These are phyloP conservation scores for Marchantia paleacea DNA, from an alignment of 225 moss, liverwort and hornwort species.

Conservation along the genomic window DNA sequence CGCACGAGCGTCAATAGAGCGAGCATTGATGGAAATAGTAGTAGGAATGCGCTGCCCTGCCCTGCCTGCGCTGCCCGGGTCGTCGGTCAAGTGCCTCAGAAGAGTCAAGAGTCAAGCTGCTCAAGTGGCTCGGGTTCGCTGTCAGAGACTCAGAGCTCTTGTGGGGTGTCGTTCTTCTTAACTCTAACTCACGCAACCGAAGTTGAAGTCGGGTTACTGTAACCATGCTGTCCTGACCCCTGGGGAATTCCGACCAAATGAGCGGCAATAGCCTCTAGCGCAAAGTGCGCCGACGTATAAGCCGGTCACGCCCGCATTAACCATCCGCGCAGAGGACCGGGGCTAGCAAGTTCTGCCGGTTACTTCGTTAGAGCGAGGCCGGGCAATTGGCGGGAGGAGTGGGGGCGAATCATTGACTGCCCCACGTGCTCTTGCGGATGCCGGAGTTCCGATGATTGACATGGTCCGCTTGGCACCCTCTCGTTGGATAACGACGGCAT, in stretches of 20 bases:
- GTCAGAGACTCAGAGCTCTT: neutral
- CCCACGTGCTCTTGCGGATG: conserved; percentile 10
- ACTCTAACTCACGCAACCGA: conserved; percentile 1
- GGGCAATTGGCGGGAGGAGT: neutral
- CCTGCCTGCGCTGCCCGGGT: conserved; percentile 2
- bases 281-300: conserved; percentile 9
- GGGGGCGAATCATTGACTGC: conserved; percentile 6
- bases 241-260: neutral
- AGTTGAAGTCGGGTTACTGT: conserved; percentile 3
- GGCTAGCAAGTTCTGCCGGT: conserved; percentile 17
- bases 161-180: neutral
- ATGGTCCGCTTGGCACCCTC: neutral
- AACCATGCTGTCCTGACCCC: conserved; percentile 6
- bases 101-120: conserved; percentile 13
- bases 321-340: neutral
- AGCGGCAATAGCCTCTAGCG: conserved; percentile 8
- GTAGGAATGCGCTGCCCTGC: neutral
- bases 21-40: conserved; percentile 14
- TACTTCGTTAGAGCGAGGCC: neutral
- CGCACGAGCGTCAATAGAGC: conserved; percentile 16
- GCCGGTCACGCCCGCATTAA: conserved; percentile 3
- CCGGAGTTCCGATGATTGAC: conserved; percentile 14
- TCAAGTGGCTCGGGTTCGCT: neutral
- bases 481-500: neutral
- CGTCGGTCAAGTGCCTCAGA: conserved; percentile 22